A percentile compares a stretch with the other conserved stretches of the same genome.
Conservation (phyloP, 805 yeast species). For the Brettanomyces custersianus region DNA sequence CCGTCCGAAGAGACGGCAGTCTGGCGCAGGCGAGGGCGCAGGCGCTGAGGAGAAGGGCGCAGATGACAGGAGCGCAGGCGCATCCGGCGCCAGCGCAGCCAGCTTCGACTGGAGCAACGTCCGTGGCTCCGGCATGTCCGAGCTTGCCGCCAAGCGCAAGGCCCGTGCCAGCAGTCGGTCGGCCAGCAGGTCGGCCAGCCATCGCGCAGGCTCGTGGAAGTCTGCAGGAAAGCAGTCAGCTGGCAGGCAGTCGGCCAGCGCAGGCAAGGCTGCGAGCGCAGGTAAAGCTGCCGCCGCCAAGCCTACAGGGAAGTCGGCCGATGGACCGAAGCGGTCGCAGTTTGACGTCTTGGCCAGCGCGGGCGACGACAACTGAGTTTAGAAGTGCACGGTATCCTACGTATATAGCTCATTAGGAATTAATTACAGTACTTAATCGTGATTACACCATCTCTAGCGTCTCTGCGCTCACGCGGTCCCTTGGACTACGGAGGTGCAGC, state of each 20-base stretch:
- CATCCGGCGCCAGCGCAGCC: conserved; percentile 6
- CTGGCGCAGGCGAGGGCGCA: background rate
- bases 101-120: conserved; percentile 15
- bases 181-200: background rate
- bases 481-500: too few relatives aligned
- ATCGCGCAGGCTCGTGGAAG: too few relatives aligned
- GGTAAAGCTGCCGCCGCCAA: background rate
- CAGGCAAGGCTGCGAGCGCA: background rate
- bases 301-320: conserved; percentile 13
- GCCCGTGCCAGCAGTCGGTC: background rate
- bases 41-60: background rate
- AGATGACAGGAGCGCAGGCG: background rate
- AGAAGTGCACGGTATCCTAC: too few relatives aligned
- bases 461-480: too few relatives aligned
- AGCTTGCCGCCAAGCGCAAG: background rate
- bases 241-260: background rate
- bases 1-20: background rate
- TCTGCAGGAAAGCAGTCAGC: background rate
- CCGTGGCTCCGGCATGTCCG: conserved; percentile 17
- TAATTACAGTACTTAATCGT: too few relatives aligned
- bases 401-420: too few relatives aligned
- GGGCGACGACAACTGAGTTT: conserved; percentile 41
- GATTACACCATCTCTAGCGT: background rate
- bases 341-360: conserved; percentile 43
- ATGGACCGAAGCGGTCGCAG: conserved; percentile 32